Percentiles rank a stretch among this genome's conserved stretches.
Evolutionary conservation across 2,329 filamentous ascomycete genomes (phyloP).

Genomic region (Rutstroemia sp.): DNA sequence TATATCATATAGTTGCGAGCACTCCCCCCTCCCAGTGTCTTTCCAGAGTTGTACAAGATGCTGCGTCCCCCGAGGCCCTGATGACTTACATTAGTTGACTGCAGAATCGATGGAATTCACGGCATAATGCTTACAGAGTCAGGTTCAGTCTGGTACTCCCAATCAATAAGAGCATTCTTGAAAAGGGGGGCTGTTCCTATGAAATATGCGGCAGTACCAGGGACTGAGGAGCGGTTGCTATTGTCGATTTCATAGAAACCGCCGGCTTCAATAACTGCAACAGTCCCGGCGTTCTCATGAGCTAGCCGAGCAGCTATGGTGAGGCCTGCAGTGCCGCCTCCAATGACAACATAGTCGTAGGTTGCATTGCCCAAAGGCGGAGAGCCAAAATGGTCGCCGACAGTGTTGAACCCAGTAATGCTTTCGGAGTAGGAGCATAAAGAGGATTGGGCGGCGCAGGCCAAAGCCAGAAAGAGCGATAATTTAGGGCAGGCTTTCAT

Average conservation of each 20-base stretch:
- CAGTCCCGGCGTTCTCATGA: neutral
- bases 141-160: neutral
- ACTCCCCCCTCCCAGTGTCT: conserved; percentile 24
- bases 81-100: neutral
- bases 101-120: neutral
- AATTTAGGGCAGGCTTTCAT: too few species aligned
- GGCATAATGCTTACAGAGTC: neutral
- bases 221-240: conserved; percentile 7
- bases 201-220: neutral
- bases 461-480: too few species aligned
- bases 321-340: conserved; percentile 14
- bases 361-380: neutral
- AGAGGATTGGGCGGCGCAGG: too few species aligned
- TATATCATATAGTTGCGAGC: neutral
- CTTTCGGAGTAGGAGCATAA: too few species aligned
- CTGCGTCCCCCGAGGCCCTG: conserved; percentile 14
- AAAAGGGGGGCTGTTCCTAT: neutral
- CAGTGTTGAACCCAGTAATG: too few species aligned
- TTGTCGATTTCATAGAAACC: conserved; percentile 13
- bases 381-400: too few species aligned
- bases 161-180: conserved; percentile 10
- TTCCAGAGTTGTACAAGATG: neutral
- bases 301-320: conserved; percentile 12
- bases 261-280: conserved; percentile 18
- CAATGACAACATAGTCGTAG: conserved; percentile 8